Evolutionary conservation across 2,329 filamentous ascomycete genomes (phyloP).

Genomic region (Fusarium concolor): DNA sequence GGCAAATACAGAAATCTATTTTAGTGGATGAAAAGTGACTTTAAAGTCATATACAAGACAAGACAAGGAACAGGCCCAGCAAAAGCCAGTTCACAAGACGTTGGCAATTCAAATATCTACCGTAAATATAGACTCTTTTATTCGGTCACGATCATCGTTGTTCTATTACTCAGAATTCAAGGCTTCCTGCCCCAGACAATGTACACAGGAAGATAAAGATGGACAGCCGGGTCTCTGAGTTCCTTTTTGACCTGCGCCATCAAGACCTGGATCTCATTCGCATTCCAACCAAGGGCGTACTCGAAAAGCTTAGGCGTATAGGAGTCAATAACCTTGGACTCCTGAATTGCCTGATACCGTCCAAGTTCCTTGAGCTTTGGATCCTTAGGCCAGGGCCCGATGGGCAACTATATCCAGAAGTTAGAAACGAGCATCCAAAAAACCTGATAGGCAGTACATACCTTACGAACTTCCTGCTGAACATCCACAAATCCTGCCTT

Average conservation of each 20-base stretch:
- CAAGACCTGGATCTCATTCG: conserved; percentile 22
- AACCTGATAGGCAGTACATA: background rate
- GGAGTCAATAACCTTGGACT: conserved; percentile 22
- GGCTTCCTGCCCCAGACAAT: conserved; percentile 30
- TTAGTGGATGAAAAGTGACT: no score
- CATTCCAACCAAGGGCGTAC: conserved; percentile 27
- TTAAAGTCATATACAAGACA: no score
- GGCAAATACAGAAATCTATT: no score
- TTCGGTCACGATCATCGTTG: no score
- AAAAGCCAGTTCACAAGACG: no score
- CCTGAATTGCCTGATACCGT: conserved; percentile 19
- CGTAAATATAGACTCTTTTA: no score
- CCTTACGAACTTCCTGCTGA: conserved; percentile 8
- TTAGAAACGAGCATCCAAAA: background rate
- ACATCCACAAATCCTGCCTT: conserved; percentile 18
- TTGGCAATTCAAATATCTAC: no score
- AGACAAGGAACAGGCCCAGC: no score
- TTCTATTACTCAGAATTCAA: background rate
- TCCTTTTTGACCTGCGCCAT: conserved; percentile 37
- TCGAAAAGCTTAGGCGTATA: conserved; percentile 35
- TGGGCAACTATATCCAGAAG: background rate
- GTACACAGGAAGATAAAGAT: conserved; percentile 31
- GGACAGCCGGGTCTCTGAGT: conserved; percentile 22
- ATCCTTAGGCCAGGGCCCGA: conserved; percentile 23
- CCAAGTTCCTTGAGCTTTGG: conserved; percentile 27